phyloP scores from a whole-genome alignment of 345 rosid species.

The Heritiera littoralis region DNA sequence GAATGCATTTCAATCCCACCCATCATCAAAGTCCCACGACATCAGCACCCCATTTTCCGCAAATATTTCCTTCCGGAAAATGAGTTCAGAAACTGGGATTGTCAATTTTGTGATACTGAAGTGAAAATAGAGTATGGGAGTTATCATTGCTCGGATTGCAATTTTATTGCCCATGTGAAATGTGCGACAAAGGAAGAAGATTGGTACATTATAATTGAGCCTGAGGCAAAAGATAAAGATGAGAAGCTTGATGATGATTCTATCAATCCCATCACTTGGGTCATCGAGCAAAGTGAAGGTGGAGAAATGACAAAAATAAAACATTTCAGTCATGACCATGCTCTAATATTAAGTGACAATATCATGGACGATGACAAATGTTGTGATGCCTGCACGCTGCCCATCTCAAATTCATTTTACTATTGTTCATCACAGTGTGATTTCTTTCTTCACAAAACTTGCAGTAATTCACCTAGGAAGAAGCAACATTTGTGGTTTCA shows the following conservation, averaged over 20 bases:
- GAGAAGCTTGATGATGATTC: not conserved
- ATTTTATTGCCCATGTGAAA: slow-evolving; percentile 21
- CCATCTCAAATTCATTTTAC: not conserved
- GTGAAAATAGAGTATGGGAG: slow-evolving; percentile 24
- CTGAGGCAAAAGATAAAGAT: slow-evolving; percentile 6
- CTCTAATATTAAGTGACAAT: not conserved
- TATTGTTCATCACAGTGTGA: slow-evolving; percentile 24
- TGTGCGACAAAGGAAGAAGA: slow-evolving; percentile 24
- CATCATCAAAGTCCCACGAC: not conserved
- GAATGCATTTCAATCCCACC: slow-evolving; percentile 5
- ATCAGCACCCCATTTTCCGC: not conserved
- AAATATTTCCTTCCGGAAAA: not conserved
- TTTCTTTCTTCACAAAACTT: slow-evolving; percentile 9
- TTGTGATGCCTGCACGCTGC: not conserved
- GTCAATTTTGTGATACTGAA: slow-evolving; percentile 12
- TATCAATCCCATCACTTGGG: not conserved
- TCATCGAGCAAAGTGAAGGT: not conserved
- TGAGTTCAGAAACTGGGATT: not conserved
- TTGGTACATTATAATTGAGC: slow-evolving; percentile 8
- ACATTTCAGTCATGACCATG: slow-evolving; percentile 29
- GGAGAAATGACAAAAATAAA: slow-evolving; percentile 12
- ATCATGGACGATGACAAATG: not conserved
- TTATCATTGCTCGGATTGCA: slow-evolving; percentile 20
- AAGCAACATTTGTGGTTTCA: not conserved
- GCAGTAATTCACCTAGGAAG: not conserved